These are phyloP conservation scores for Lecanicillium sp. DNA, from an alignment of 2,329 filamentous ascomycete genomes.

Conservation along the genomic window DNA sequence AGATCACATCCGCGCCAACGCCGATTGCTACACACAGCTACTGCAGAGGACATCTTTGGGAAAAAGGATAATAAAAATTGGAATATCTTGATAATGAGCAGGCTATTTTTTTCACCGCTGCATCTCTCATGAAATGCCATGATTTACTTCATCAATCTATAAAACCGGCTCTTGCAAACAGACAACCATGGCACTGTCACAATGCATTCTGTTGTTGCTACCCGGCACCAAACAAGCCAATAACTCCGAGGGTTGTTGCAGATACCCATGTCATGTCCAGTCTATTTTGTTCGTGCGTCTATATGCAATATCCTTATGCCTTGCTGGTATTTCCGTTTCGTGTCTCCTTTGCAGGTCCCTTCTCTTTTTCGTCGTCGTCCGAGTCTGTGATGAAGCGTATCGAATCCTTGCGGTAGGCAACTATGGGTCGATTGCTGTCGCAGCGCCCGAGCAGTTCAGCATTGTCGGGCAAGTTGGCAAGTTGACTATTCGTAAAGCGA, in stretches of 20 bases:
- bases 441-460: constrained; percentile 29
- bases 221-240: background rate
- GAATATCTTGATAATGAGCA: too few relatives aligned
- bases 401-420: constrained; percentile 28
- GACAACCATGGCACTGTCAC: background rate
- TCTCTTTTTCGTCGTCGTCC: background rate
- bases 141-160: too few relatives aligned
- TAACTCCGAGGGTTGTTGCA: too few relatives aligned
- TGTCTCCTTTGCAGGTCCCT: background rate
- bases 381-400: constrained; percentile 22
- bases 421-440: constrained; percentile 26
- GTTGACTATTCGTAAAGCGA: constrained; percentile 29
- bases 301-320: background rate
- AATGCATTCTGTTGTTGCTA: background rate
- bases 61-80: too few relatives aligned
- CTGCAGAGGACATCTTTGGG: too few relatives aligned
- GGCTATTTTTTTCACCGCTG: too few relatives aligned
- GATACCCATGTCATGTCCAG: too few relatives aligned
- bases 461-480: constrained; percentile 20
- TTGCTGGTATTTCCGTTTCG: background rate
- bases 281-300: too few relatives aligned
- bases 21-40: too few relatives aligned
- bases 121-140: too few relatives aligned
- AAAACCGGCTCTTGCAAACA: background rate
- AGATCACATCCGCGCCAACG: too few relatives aligned